These are phyloP conservation scores for Phytomonas sp. DNA, from an alignment of 208 protist species.

Conservation along the genomic window DNA sequence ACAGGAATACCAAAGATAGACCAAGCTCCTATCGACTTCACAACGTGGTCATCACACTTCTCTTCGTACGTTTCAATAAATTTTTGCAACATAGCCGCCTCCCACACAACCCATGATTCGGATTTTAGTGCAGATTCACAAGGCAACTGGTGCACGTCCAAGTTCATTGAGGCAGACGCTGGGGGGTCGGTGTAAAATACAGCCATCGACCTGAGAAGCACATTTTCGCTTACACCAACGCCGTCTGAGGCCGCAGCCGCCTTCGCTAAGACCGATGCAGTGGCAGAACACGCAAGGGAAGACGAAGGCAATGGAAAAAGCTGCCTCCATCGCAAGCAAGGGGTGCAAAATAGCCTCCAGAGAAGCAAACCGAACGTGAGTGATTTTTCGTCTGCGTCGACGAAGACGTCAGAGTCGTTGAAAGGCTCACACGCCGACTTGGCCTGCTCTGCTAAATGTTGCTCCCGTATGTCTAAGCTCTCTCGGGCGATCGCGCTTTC, in stretches of 20 bases:
- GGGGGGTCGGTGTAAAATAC: constrained; percentile 25
- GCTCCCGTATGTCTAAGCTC: neutral
- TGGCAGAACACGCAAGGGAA: neutral
- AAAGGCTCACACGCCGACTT: neutral
- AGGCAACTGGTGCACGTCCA: constrained; percentile 18
- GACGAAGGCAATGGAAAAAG: neutral
- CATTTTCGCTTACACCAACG: constrained; percentile 14
- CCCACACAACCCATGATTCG: constrained; percentile 27
- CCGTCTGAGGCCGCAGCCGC: neutral
- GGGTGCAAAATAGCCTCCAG: constrained; percentile 30
- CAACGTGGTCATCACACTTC: neutral
- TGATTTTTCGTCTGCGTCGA: constrained; percentile 9
- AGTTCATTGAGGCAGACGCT: constrained; percentile 9
- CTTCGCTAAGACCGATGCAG: neutral
- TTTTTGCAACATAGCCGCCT: constrained; percentile 11
- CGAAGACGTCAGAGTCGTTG: neutral
- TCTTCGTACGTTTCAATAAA: constrained; percentile 20
- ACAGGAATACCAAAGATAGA: neutral
- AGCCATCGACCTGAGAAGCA: constrained; percentile 16
- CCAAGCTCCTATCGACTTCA: neutral
- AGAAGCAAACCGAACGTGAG: constrained; percentile 30
- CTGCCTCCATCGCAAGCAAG: constrained; percentile 18
- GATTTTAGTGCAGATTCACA: constrained; percentile 7
- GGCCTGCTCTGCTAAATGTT: neutral
- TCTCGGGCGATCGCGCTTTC: neutral